These are phyloP conservation scores for Ogataea pilisensis DNA, from an alignment of 805 yeast species.

Conservation along the genomic window DNA sequence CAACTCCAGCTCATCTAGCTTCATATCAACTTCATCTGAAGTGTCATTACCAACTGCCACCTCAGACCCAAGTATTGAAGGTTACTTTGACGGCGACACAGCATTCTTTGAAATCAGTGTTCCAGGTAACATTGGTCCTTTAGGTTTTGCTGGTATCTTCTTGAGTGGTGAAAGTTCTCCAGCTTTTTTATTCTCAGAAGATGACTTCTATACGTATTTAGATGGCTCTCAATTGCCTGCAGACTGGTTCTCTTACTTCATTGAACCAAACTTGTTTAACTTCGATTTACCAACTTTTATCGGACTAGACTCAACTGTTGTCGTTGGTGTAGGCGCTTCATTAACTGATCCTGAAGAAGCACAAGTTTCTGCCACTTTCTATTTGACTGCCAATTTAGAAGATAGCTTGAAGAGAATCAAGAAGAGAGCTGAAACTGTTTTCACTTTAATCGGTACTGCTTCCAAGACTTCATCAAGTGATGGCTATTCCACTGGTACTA, in stretches of 20 bases:
- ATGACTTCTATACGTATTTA: background rate
- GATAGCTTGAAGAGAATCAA: background rate
- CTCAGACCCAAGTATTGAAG: background rate
- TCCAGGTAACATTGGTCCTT: background rate
- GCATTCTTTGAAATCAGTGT: background rate
- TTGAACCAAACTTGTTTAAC: background rate
- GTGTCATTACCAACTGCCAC: background rate
- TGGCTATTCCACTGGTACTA: background rate
- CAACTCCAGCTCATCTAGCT: background rate
- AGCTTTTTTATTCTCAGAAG: background rate
- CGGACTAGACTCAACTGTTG: background rate
- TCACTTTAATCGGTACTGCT: background rate
- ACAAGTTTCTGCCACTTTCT: background rate
- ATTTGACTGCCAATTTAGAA: background rate
- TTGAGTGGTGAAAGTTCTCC: background rate
- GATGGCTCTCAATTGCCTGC: background rate
- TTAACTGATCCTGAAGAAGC: background rate
- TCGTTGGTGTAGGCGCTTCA: background rate
- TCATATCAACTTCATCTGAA: background rate
- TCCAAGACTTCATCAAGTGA: background rate
- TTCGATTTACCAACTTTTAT: background rate
- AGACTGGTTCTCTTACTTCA: background rate
- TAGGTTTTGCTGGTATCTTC: background rate
- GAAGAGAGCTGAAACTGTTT: constrained; percentile 1
- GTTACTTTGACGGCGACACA: background rate